Conservation (phyloP, 2,329 filamentous ascomycete species). For the Xylariaceae sp. region DNA sequence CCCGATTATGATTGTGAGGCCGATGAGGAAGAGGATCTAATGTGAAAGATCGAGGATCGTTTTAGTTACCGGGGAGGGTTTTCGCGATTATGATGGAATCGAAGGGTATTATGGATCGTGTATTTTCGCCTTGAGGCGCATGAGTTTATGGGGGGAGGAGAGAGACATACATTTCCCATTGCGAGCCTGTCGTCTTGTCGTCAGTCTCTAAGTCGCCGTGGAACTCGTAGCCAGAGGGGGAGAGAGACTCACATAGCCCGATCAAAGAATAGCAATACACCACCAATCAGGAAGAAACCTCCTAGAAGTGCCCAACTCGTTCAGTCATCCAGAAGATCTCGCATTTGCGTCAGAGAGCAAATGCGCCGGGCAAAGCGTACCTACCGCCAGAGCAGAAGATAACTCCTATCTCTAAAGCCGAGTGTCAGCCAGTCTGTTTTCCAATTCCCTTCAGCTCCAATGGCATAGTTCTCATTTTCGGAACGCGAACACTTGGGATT, state of each 20-base stretch:
- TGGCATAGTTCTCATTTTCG: neutral
- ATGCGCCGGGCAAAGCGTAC: slow-evolving; percentile 38
- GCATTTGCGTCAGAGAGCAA: slow-evolving; percentile 15
- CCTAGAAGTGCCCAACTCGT: slow-evolving; percentile 46
- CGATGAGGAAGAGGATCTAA: slow-evolving; percentile 95
- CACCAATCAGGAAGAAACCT: slow-evolving; percentile 89
- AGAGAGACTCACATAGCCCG: slow-evolving; percentile 69
- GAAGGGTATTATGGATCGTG: too few species aligned
- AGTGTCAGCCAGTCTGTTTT: slow-evolving; percentile 6
- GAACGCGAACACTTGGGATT: neutral
- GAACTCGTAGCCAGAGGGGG: slow-evolving; percentile 1
- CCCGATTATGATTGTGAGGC: slow-evolving; percentile 92
- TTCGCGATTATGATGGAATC: too few species aligned
- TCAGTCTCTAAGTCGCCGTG: slow-evolving; percentile 15
- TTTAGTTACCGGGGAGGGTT: too few species aligned
- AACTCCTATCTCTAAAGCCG: slow-evolving; percentile 75
- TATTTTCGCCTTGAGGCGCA: neutral
- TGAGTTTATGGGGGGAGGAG: slow-evolving; percentile 14
- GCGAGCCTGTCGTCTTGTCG: slow-evolving; percentile 60
- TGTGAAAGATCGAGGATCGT: neutral
- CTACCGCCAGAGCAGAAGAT: slow-evolving; percentile 96
- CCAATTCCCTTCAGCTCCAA: neutral
- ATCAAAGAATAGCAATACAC: slow-evolving; percentile 96
- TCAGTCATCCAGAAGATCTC: slow-evolving; percentile 7
- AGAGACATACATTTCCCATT: slow-evolving; percentile 79